Percentiles rank a stretch among this genome's conserved stretches.
Evolutionary conservation across 306 rosid genomes (phyloP).

Genomic region (Glycine tomentella): DNA sequence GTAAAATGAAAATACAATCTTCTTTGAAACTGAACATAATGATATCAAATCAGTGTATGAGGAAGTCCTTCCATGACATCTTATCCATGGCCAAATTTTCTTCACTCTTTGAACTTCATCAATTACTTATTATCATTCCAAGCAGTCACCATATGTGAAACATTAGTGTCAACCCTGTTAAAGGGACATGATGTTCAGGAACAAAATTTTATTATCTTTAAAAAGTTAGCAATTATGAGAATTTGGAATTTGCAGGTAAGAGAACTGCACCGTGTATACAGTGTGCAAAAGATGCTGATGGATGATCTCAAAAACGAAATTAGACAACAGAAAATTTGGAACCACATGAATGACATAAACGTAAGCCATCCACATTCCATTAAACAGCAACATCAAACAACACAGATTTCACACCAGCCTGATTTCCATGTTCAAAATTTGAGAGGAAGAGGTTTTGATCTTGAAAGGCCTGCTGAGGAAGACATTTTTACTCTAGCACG

Average conservation of each 20-base stretch:
- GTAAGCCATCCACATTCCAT: slow-evolving; percentile 49
- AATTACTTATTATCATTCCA: not conserved
- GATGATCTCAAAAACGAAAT: slow-evolving; percentile 61
- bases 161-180: slow-evolving; percentile 6
- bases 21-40: not conserved
- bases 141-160: slow-evolving; percentile 22
- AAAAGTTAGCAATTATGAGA: slow-evolving; percentile 31
- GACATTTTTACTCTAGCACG: slow-evolving; percentile 53
- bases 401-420: slow-evolving; percentile 39
- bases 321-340: slow-evolving; percentile 52
- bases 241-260: slow-evolving; percentile 63
- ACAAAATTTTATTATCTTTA: slow-evolving; percentile 15
- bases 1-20: no score
- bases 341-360: slow-evolving; percentile 49
- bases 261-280: slow-evolving; percentile 86
- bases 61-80: slow-evolving; percentile 9
- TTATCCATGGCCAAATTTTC: not conserved
- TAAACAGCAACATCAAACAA: slow-evolving; percentile 48
- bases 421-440: slow-evolving; percentile 54
- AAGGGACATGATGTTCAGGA: slow-evolving; percentile 12
- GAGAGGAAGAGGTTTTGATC: slow-evolving; percentile 73
- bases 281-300: slow-evolving; percentile 83
- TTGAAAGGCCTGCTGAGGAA: slow-evolving; percentile 75
- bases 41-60: not conserved
- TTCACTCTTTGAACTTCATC: slow-evolving; percentile 15